Evolutionary conservation across 768 basidiomycete genomes (phyloP), one percentile per base, ranked within the genome.

Genomic region (Suillus subalutaceus): DNA sequence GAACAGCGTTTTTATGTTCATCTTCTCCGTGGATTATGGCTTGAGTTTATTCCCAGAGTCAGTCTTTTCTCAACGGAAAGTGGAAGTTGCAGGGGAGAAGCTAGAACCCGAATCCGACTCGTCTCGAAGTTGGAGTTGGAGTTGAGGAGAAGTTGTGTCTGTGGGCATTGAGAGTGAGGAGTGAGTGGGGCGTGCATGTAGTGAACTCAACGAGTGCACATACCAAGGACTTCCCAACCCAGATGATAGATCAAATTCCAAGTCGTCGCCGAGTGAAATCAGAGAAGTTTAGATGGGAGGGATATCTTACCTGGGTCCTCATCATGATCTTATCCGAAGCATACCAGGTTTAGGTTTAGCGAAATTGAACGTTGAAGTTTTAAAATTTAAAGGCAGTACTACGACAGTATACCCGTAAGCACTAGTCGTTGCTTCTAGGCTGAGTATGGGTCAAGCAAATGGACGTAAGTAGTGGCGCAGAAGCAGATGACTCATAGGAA

Each of bases 251-350:
- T 23, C 48, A 23, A 1, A 15, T 23, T 50, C 12, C 6, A 6
- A 13, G 48, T 23, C 6, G 3, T 1, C 7, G 18, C 37, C 44
- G 9, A 90, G 44, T n/a, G 20, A 46, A 12, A 16, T 46, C 4
- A 0, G 20, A 20, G 44, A 46, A 98, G 73, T 94, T 93, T 46
- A 44, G 8, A 26, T 26, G 26, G 26, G 26, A 26, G 26, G 12
- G 13, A 23, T 6, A 15, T 13, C 48, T 23, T 23, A 50, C 48
- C 48, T 50, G 48, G n/a, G n/a, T n/a, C 46, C 46, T 48, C 46
- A 2, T 26, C 26, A 26, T 26, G 26, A 26, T n/a, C n/a, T 48
- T n/a, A 48, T 23, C 48, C 35, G 6, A 35, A 50, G 23, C 13
- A 50, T 50, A 5, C n/a, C 15, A 43, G 40, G 40, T 6, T 5